Evolutionary conservation across 2,329 filamentous ascomycete species (phyloP), one percentile per base, ranked within the genome.

Genomic region (Dothiorella sarmentorum): DNA sequence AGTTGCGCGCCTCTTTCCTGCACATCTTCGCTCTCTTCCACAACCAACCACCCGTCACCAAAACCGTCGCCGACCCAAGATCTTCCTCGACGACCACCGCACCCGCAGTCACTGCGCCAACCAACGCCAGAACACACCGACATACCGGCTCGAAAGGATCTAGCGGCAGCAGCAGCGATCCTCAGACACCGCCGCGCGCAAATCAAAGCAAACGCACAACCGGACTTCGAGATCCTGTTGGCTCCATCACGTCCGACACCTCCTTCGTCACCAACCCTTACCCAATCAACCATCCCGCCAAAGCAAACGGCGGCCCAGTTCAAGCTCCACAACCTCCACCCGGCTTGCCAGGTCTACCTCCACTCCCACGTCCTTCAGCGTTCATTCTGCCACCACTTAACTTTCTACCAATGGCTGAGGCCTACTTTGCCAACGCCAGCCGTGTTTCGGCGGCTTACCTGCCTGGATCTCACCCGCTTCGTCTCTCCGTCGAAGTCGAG

Each of bases 1-100:
- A 97, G 74, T 82, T 99, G 13, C 87, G 91, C 61, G 94, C 94
- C 15, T 96, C 91, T 18, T 96, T 97, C 71, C 94, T 95, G 67
- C 93, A 99, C 76, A 91, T 99, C 64, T 96, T 96, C 72, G 94
- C 96, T 56, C 82, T 97, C 11, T 97, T 97, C 70, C 91, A 97
- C 77, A 97, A 97, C 74, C 85, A 90, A 56, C 93, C 93, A 0
- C 82, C 88, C 0, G 83, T 96, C 59, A 49, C 58, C 15, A 47
- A 49, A 17, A 40, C 26, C n/a, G n/a, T n/a, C n/a, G n/a, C n/a
- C 24, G 24, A 29, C 22, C 51, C 40, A 6, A 47, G 51, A 49
- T 60, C 87, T 86, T 43, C 78, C 10, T 11, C 53, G 7, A n/a
- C 53, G 10, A 27, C 33, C n/a, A 22, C 27, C 18, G 49, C 49